Evolutionary conservation across 1,139 yeast species (phyloP).

Genomic region (Taphrina communis): DNA sequence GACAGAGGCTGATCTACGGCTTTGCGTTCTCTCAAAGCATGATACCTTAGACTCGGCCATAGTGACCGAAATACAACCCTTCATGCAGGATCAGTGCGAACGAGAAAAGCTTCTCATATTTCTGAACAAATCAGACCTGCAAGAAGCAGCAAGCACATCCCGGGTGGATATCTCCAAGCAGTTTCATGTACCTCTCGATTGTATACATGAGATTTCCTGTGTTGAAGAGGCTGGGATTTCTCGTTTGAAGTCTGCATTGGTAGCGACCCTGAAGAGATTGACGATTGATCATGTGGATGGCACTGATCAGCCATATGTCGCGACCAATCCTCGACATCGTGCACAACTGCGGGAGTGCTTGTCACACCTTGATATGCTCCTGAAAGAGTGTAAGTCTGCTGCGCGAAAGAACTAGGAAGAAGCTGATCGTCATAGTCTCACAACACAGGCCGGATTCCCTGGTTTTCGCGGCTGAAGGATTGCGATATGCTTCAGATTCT

Average conservation of each 20-base stretch:
- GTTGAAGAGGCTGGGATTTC: neutral
- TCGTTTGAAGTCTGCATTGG: constrained; percentile 39
- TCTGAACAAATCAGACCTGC: constrained; percentile 45
- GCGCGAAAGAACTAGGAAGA: no score
- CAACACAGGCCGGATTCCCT: constrained; percentile 50
- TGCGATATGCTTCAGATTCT: constrained; percentile 78
- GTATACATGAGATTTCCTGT: constrained; percentile 19
- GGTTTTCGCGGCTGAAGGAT: constrained; percentile 79
- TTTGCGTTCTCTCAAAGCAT: constrained; percentile 60
- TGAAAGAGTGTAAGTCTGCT: constrained; percentile 7
- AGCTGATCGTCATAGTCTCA: neutral
- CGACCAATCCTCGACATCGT: constrained; percentile 35
- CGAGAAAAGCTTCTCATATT: constrained; percentile 1
- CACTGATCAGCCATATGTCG: constrained; percentile 50
- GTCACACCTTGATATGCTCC: constrained; percentile 23
- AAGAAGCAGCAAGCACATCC: constrained; percentile 48
- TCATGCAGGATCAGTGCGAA: neutral
- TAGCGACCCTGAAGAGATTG: constrained; percentile 28
- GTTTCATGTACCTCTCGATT: neutral
- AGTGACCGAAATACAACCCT: neutral
- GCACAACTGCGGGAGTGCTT: constrained; percentile 28
- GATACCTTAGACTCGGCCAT: constrained; percentile 51
- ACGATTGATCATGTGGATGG: constrained; percentile 48
- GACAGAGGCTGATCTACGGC: constrained; percentile 64
- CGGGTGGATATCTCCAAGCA: neutral